Evolutionary conservation across 1,284 basidiomycete species (phyloP).

Genomic region (Puccinia polysora): DNA sequence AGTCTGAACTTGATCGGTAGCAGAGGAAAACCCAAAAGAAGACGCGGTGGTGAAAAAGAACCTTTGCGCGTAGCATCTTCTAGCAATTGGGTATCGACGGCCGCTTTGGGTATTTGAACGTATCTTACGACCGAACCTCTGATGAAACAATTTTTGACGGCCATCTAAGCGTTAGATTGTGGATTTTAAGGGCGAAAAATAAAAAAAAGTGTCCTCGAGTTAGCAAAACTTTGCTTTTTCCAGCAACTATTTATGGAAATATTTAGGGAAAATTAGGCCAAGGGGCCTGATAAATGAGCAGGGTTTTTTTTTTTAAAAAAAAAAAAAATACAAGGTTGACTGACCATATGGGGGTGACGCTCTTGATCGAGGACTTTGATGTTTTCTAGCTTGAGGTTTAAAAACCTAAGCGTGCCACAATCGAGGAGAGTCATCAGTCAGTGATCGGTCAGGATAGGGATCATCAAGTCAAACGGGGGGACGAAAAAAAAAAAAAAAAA

Average conservation of each 20-base stretch:
- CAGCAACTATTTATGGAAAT: too few species aligned
- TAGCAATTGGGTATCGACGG: conserved; percentile 89
- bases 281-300: not conserved
- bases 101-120: conserved; percentile 84
- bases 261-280: not conserved
- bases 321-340: conserved; percentile 48
- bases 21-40: not conserved
- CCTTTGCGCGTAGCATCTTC: conserved; percentile 95
- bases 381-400: conserved; percentile 93
- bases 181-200: not conserved
- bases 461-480: not conserved
- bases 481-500: not conserved
- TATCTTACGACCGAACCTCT: conserved; percentile 97
- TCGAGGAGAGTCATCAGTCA: not conserved
- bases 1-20: not conserved
- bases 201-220: too few species aligned
- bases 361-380: conserved; percentile 90
- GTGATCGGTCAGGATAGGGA: not conserved
- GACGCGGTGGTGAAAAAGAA: too few species aligned
- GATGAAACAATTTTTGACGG: conserved; percentile 98
- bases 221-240: too few species aligned
- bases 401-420: conserved; percentile 63
- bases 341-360: conserved; percentile 93
- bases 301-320: not conserved
- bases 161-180: conserved; percentile 68